Conservation (phyloP, 208 protist species). For the Trypanosoma theileri region DNA sequence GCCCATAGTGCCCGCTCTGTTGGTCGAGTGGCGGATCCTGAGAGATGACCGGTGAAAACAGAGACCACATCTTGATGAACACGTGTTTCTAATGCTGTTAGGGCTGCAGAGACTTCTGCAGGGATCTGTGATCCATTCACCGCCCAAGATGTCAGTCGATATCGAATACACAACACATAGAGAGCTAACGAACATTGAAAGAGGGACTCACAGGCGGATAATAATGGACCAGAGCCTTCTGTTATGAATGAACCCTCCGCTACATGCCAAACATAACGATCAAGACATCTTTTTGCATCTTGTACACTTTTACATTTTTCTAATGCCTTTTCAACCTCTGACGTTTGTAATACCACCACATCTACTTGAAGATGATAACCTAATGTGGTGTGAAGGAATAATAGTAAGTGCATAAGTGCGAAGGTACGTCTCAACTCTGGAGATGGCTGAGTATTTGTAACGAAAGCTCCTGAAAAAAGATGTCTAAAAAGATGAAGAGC, state of each 20-base stretch:
- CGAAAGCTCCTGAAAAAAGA: constrained; percentile 54
- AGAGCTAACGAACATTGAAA: constrained; percentile 45
- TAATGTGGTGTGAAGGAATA: constrained; percentile 64
- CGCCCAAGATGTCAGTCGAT: constrained; percentile 72
- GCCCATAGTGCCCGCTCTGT: constrained; percentile 75
- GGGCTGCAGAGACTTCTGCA: constrained; percentile 64
- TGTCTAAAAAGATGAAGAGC: constrained; percentile 56
- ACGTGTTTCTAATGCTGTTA: constrained; percentile 61
- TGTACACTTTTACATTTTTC: constrained; percentile 60
- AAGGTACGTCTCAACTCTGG: constrained; percentile 62
- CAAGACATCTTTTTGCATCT: constrained; percentile 70
- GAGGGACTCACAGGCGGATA: constrained; percentile 44
- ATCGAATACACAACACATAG: constrained; percentile 60
- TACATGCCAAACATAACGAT: constrained; percentile 75
- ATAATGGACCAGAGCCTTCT: constrained; percentile 45
- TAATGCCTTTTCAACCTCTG: constrained; percentile 38
- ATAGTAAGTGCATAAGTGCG: constrained; percentile 59
- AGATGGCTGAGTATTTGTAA: constrained; percentile 60
- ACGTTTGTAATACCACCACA: constrained; percentile 50
- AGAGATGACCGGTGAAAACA: constrained; percentile 61
- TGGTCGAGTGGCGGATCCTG: constrained; percentile 35
- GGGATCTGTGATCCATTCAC: constrained; percentile 52
- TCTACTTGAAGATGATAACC: constrained; percentile 81
- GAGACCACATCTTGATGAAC: constrained; percentile 68
- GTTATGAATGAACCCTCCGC: constrained; percentile 72